Base-by-base conservation (phyloP, 1,284 basidiomycete species). In the Puccinia polysora region DNA sequence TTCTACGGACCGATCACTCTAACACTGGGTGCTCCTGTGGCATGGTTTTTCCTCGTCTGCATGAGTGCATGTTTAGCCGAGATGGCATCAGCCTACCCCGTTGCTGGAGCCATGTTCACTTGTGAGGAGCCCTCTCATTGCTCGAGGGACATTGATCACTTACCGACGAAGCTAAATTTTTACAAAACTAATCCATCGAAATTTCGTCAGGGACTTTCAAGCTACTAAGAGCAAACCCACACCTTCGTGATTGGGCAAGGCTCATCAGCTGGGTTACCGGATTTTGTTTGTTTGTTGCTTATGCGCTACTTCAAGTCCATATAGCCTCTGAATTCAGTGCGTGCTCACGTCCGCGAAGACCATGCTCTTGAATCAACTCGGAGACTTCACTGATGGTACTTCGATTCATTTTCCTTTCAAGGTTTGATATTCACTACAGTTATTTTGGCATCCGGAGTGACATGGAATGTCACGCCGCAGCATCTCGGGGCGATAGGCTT, bases 151-250 rank as follows among this genome's bases (percentile, higher is more conserved):
- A n/a, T n/a, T n/a, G n/a, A n/a, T n/a, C n/a, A n/a, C n/a, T n/a
- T n/a, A n/a, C n/a, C n/a, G n/a, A n/a, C n/a, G n/a, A n/a, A n/a
- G n/a, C n/a, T n/a, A n/a, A n/a, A n/a, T n/a, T n/a, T n/a, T n/a
- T n/a, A n/a, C n/a, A n/a, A n/a, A n/a, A n/a, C n/a, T n/a, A n/a
- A n/a, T n/a, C n/a, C n/a, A n/a, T n/a, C n/a, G n/a, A n/a, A n/a
- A n/a, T n/a, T n/a, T n/a, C n/a, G n/a, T n/a, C 34, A 70, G 67
- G 69, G 69, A 64, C 60, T 5, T 72, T 63, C 50, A 72, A 72
- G 50, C 40, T 72, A 18, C 50, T 49, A 12, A 62, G 69, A 53
- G 32, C 59, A 1, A 52, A 64, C 32, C 60, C 69, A 14, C 36
- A 47, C 10, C 43, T 72, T 4, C 58, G 60, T 10, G 52, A 72